Base-by-base conservation (phyloP, 352 stramenopile genomes). In the Aphanomyces invadans region DNA sequence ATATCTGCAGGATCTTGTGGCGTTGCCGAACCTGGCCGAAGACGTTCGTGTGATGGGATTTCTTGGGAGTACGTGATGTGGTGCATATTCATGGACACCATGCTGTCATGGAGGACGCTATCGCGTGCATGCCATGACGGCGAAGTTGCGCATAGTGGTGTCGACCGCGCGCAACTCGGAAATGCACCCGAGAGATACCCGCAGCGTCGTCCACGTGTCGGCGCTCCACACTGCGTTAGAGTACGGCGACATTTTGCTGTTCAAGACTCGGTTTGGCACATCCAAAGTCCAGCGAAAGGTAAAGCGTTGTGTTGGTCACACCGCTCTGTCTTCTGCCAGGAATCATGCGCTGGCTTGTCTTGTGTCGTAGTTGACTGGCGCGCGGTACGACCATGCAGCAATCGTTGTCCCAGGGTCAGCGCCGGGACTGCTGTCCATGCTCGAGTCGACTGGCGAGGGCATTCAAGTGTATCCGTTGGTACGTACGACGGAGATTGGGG, bases 251-350 rank as follows among this genome's bases (percentile, higher is more conserved):
- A 87, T 94, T n/a, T 55, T 94, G 17, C 51, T 94, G 19, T 92
- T 94, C 61, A 91, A 83, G 19, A 89, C 79, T 54, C 73, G 76
- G 36, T 94, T 94, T 71, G 80, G 83, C 4, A 80, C 80, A 0
- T 92, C 83, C 45, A 78, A 88, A 52, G 69, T 91, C 17, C 83
- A 92, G 64, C 83, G 85, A 23, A 92, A 86, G 80, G 80, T 93
- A 53, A 5, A 69, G 55, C 2, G 19, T 32, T 42, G 7, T 1
- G 23, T 21, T 48, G n/a, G 48, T 21, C 19, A 5, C 1, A n/a
- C n/a, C n/a, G 19, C 7, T 28, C 56, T 9, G 45, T 39, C 25
- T 21, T 51, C 21, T 31, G 23, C 29, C 12, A 55, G 45, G 39
- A 23, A 4, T 49, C 5, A 25, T 23, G n/a, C n/a, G n/a, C n/a